phyloP scores from a whole-genome alignment of 768 basidiomycete genomes.

The Russula sp. region DNA sequence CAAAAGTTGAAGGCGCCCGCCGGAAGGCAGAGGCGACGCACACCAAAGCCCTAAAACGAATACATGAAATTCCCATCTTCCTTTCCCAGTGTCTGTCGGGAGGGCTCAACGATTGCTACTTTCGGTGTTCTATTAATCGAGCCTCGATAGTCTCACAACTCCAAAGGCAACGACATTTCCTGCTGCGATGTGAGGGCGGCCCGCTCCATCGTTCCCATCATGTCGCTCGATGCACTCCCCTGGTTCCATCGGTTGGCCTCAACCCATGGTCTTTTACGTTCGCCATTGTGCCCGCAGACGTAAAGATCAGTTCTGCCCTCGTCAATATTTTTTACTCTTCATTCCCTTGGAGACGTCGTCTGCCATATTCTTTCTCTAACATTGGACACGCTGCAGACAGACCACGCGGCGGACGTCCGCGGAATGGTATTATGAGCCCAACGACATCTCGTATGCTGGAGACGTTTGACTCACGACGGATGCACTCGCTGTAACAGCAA shows the following conservation, averaged over 20 bases:
- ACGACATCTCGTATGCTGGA: not conserved
- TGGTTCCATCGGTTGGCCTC: slow-evolving; percentile 9
- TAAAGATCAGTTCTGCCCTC: not conserved
- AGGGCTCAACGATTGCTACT: slow-evolving; percentile 3
- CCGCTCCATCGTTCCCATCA: not conserved
- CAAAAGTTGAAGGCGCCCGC: not conserved
- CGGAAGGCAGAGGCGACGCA: not conserved
- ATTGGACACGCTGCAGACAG: not conserved
- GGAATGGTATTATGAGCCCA: not conserved
- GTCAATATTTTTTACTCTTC: not conserved
- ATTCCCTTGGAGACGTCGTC: slow-evolving; percentile 7
- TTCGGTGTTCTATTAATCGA: not conserved
- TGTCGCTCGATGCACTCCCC: not conserved
- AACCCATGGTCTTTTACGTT: slow-evolving; percentile 25
- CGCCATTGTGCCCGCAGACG: slow-evolving; percentile 15
- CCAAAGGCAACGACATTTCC: slow-evolving; percentile 3
- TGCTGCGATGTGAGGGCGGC: not conserved
- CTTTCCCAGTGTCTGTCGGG: not conserved
- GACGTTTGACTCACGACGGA: not conserved
- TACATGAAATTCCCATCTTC: not conserved
- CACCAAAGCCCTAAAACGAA: not conserved
- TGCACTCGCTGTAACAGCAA: not conserved
- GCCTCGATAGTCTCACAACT: not conserved
- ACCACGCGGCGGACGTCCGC: not conserved
- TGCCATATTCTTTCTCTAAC: not conserved